Conservation (phyloP, 169 alveolate genomes). For the Cryptosporidium xiaoi region DNA sequence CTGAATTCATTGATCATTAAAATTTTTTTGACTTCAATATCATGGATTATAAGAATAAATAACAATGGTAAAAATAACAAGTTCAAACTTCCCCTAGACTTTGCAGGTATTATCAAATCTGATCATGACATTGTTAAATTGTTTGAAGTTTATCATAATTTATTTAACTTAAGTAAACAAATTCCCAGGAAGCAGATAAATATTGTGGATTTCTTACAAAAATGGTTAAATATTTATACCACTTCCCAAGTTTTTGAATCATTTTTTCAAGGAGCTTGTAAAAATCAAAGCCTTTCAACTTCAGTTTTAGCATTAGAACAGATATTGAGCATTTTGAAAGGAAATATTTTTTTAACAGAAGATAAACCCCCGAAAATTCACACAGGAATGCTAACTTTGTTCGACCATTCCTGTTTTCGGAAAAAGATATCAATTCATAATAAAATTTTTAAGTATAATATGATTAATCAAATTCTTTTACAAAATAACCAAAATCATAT, state of each 20-base stretch:
- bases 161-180: background rate
- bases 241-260: slow-evolving; percentile 2
- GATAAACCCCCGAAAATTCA: background rate
- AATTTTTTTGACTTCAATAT: slow-evolving; percentile 4
- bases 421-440: background rate
- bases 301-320: slow-evolving; percentile 22
- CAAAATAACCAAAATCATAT: slow-evolving; percentile 17
- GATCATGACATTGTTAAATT: background rate
- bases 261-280: slow-evolving; percentile 6
- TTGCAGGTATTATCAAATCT: no score
- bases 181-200: slow-evolving; percentile 10
- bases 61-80: background rate
- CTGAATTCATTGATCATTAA: slow-evolving; percentile 9
- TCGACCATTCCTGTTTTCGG: background rate
- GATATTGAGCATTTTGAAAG: slow-evolving; percentile 17
- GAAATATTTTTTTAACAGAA: background rate
- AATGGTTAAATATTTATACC: slow-evolving; percentile 4
- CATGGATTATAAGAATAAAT: slow-evolving; percentile 5
- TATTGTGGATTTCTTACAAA: background rate
- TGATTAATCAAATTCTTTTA: slow-evolving; percentile 7
- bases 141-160: background rate
- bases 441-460: background rate
- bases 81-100: background rate
- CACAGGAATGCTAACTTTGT: background rate
- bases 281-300: background rate